These are phyloP conservation scores for Deinandra increscens DNA, from an alignment of 129 eudicot species.

Conservation along the genomic window DNA sequence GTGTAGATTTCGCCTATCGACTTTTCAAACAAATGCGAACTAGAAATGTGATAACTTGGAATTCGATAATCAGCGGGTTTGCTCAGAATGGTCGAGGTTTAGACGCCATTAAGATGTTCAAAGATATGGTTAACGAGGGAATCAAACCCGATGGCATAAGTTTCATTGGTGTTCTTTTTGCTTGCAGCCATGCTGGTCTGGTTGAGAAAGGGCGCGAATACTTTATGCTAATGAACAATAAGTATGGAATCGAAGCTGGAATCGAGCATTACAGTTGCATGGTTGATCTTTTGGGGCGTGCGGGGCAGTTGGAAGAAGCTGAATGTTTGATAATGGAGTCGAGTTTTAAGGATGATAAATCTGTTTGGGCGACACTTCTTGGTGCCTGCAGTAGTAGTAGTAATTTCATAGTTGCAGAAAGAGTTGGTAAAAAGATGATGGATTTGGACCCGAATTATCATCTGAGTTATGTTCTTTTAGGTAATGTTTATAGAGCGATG, in stretches of 20 bases:
- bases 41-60: slow-evolving; percentile 73
- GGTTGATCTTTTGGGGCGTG: slow-evolving; percentile 78
- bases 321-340: slow-evolving; percentile 51
- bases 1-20: slow-evolving; percentile 58
- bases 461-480: slow-evolving; percentile 74
- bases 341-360: slow-evolving; percentile 39
- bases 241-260: slow-evolving; percentile 52
- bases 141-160: slow-evolving; percentile 57
- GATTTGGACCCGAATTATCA: slow-evolving; percentile 66
- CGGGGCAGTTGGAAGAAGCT: slow-evolving; percentile 68
- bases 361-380: slow-evolving; percentile 89
- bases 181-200: slow-evolving; percentile 81
- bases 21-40: slow-evolving; percentile 49
- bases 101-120: slow-evolving; percentile 55
- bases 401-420: slow-evolving; percentile 64
- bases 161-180: slow-evolving; percentile 66
- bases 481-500: slow-evolving; percentile 59
- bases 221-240: slow-evolving; percentile 45
- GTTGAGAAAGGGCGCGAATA: slow-evolving; percentile 60
- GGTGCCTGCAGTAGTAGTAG: slow-evolving; percentile 67
- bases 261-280: slow-evolving; percentile 63
- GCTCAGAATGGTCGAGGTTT: slow-evolving; percentile 78
- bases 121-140: slow-evolving; percentile 56
- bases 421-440: slow-evolving; percentile 79
- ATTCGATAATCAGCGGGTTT: slow-evolving; percentile 68